phyloP scores from a whole-genome alignment of 2,329 filamentous ascomycete species.

The Stemphylium beticola region DNA sequence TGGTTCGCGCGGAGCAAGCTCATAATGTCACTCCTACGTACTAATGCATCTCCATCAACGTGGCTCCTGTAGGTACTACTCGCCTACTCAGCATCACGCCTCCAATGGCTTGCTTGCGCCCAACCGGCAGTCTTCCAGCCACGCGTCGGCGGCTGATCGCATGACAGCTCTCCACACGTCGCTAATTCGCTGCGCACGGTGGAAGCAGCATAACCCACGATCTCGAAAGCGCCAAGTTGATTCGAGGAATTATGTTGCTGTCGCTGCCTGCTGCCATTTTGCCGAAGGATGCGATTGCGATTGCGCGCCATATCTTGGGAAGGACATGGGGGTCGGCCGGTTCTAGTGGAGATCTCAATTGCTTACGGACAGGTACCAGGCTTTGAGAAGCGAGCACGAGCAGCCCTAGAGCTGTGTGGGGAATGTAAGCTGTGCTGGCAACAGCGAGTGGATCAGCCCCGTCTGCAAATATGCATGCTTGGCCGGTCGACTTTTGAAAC shows the following conservation, averaged over 20 bases:
- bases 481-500: conserved; percentile 12
- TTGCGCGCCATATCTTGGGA: no score
- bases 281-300: no score
- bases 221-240: no score
- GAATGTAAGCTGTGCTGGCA: conserved; percentile 9
- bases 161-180: conserved; percentile 1
- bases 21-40: background rate
- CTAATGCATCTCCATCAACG: conserved; percentile 22
- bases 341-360: no score
- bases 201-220: no score
- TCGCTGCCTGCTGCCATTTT: no score
- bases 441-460: background rate
- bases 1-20: no score
- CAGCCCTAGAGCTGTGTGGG: background rate
- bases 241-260: no score
- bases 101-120: conserved; percentile 10
- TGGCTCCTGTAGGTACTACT: conserved; percentile 28
- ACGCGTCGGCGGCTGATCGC: conserved; percentile 24
- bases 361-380: conserved; percentile 2
- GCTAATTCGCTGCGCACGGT: conserved; percentile 4
- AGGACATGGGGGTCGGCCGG: no score
- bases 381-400: background rate
- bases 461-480: background rate
- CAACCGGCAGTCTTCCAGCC: conserved; percentile 43
- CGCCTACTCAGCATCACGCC: background rate